Percentiles rank a stretch among this genome's conserved stretches.
Conservation (phyloP, 257 asterid genomes). For the Dorcoceras hygrometricum region DNA sequence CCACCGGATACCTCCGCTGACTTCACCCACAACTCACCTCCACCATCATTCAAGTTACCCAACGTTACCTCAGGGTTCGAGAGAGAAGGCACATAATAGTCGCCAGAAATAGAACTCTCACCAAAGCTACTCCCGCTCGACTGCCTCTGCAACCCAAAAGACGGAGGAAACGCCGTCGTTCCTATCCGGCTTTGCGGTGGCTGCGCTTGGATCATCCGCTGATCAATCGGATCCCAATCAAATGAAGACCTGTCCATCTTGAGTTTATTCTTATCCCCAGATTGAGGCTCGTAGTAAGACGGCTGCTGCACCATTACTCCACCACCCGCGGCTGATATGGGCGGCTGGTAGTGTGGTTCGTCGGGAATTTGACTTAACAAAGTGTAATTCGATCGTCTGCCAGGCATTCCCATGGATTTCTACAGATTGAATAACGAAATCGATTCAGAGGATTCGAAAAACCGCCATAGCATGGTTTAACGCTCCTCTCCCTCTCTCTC, state of each 20-base stretch:
- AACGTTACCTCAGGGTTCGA: slow-evolving; percentile 47
- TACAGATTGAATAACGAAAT: not conserved
- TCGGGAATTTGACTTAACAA: slow-evolving; percentile 68
- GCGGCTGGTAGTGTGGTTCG: slow-evolving; percentile 47
- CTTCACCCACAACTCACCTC: slow-evolving; percentile 47
- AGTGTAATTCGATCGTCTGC: slow-evolving; percentile 71
- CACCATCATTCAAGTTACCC: slow-evolving; percentile 42
- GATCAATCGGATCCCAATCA: slow-evolving; percentile 77
- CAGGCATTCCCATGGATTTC: slow-evolving; percentile 70
- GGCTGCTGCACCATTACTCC: slow-evolving; percentile 33
- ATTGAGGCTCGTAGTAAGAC: slow-evolving; percentile 51
- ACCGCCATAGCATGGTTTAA: slow-evolving; percentile 36
- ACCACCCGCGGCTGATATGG: slow-evolving; percentile 38
- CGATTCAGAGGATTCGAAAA: slow-evolving; percentile 35
- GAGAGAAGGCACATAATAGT: slow-evolving; percentile 49
- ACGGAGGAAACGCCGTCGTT: slow-evolving; percentile 38
- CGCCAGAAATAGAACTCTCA: slow-evolving; percentile 86
- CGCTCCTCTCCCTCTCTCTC: slow-evolving; percentile 21
- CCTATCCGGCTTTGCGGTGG: slow-evolving; percentile 60
- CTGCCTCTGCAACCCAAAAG: slow-evolving; percentile 73
- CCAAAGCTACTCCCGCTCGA: slow-evolving; percentile 96
- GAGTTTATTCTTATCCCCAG: slow-evolving; percentile 52
- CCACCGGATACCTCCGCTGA: slow-evolving; percentile 41
- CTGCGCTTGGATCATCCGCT: slow-evolving; percentile 43
- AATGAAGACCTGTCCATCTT: slow-evolving; percentile 43